Evolutionary conservation across 2,329 filamentous ascomycete genomes (phyloP).

Genomic region (Dothistroma septosporum): DNA sequence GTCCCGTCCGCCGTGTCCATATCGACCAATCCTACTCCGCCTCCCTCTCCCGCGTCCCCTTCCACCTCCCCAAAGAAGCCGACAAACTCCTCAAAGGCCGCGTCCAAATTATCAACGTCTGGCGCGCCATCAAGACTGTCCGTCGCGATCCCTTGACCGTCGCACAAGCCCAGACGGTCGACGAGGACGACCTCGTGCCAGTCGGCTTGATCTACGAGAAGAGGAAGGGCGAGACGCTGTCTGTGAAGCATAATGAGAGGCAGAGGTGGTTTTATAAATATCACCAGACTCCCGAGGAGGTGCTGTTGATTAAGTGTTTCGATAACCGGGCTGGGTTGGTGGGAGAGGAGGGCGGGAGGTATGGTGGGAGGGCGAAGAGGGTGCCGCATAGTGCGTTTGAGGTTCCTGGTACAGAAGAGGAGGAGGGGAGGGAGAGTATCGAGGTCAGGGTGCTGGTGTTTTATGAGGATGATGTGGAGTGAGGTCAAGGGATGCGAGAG

Average conservation of each 20-base stretch:
- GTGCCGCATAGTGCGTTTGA: constrained; percentile 70
- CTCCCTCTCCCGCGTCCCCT: constrained; percentile 40
- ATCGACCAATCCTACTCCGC: constrained; percentile 55
- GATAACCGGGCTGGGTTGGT: constrained; percentile 33
- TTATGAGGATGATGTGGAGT: constrained; percentile 26
- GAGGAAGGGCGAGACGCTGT: constrained; percentile 69
- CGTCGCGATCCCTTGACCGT: constrained; percentile 55
- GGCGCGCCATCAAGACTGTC: constrained; percentile 40
- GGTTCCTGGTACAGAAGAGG: constrained; percentile 64
- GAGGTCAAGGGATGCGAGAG: background rate
- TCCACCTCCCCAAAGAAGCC: constrained; percentile 47
- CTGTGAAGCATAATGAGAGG: constrained; percentile 55
- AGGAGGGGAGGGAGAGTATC: constrained; percentile 75
- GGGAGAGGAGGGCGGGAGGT: constrained; percentile 30
- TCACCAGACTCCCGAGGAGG: constrained; percentile 56
- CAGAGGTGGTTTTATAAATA: constrained; percentile 74
- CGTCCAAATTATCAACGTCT: constrained; percentile 52
- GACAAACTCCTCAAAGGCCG: constrained; percentile 44
- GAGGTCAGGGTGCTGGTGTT: constrained; percentile 82
- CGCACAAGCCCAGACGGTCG: constrained; percentile 53
- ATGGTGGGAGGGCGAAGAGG: constrained; percentile 16
- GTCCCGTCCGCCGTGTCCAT: constrained; percentile 52
- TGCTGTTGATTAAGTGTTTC: constrained; percentile 47
- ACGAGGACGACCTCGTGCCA: constrained; percentile 61
- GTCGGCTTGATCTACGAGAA: constrained; percentile 70